Conservation (phyloP, 345 rosid species). For the Gossypium bickii region DNA sequence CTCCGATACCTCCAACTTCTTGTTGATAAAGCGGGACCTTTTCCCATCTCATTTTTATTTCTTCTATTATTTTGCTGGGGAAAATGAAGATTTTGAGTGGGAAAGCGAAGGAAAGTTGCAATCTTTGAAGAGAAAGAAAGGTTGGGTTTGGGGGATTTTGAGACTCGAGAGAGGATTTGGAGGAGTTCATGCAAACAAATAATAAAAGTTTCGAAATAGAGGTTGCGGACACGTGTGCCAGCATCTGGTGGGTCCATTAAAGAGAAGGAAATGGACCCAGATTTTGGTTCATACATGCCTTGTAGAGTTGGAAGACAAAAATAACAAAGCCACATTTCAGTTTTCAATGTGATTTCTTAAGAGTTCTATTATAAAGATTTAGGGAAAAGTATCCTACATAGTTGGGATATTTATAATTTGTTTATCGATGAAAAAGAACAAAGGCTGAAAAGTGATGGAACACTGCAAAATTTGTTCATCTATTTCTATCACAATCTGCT, state of each 20-base stretch:
- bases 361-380: no score
- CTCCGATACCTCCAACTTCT: not conserved
- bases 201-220: not conserved
- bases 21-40: slow-evolving; percentile 6
- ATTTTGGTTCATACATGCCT: no score
- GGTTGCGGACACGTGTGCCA: not conserved
- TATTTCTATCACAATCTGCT: not conserved
- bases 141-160: slow-evolving; percentile 1
- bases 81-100: slow-evolving; percentile 15
- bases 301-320: no score
- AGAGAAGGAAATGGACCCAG: not conserved
- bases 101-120: slow-evolving; percentile 30
- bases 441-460: not conserved
- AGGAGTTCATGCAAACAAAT: slow-evolving; percentile 26
- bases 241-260: not conserved
- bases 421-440: not conserved
- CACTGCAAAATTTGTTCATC: not conserved
- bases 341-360: no score
- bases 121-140: slow-evolving; percentile 15
- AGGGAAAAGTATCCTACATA: no score
- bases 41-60: slow-evolving; percentile 58
- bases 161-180: slow-evolving; percentile 22
- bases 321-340: not conserved
- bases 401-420: not conserved
- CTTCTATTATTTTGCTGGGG: slow-evolving; percentile 19